Evolutionary conservation across 2,329 filamentous ascomycete genomes (phyloP), one percentile per base, ranked within the genome.

Genomic region (Trichoderma gracile): DNA sequence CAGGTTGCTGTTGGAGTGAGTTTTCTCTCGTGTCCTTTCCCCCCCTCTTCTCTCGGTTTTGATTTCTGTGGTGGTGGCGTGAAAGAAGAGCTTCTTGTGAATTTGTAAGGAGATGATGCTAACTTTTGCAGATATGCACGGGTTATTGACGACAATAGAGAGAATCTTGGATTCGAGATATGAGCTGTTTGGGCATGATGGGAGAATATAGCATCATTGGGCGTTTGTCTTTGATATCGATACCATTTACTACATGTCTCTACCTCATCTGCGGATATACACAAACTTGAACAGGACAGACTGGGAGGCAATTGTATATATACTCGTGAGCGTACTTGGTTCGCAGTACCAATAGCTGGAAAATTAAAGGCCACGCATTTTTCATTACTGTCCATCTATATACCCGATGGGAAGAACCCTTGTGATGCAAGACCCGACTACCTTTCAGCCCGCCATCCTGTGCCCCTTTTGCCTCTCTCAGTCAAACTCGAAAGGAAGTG

Each of bases 1-100:
- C 69, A 79, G 91, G 64, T 72, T 95, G 64, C 75, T 91, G 50
- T 73, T 91, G 65, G 89, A 91, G 83, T 91, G 80, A 74, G 84
- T 80, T 17, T 19, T 30, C 40, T 42, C 17, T 23, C 12, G 9
- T 12, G 19, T 6, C 4, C 17, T 9, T n/a, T n/a, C n/a, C n/a
- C n/a, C n/a, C n/a, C n/a, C n/a, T n/a, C n/a, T 23, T 6, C 23
- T n/a, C 6, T 19, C 5, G 21, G n/a, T 14, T 12, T 25, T 25
- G 25, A 25, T 25, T 25, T 25, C 25, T 25, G 25, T 25, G 3
- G 25, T n/a, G n/a, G n/a, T n/a, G n/a, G n/a, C n/a, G n/a, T n/a
- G n/a, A n/a, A n/a, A 27, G 27, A 5, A 27, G 27, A 27, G 27
- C 30, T n/a, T n/a, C n/a, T n/a, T n/a, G n/a, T n/a, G n/a, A n/a